These are phyloP conservation scores for Spathaspora arborariae DNA, from an alignment of 805 yeast genomes.

Conservation along the genomic window DNA sequence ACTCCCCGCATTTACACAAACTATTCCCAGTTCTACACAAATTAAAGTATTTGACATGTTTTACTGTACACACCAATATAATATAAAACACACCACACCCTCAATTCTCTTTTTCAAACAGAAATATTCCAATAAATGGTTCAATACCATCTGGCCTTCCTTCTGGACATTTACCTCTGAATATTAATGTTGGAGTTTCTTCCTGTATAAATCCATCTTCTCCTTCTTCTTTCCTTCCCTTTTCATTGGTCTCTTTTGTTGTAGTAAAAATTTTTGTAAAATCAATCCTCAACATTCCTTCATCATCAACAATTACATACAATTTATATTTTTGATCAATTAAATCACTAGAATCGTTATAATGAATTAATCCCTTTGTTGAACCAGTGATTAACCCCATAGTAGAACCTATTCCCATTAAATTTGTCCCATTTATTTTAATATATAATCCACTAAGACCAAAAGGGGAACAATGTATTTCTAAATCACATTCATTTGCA, in stretches of 20 bases:
- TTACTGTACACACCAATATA: too few relatives aligned
- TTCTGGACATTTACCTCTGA: constrained; percentile 49
- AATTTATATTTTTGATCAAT: constrained; percentile 45
- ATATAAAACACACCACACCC: neutral
- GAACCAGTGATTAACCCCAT: constrained; percentile 55
- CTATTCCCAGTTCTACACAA: too few relatives aligned
- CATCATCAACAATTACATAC: constrained; percentile 46
- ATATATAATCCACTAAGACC: constrained; percentile 51
- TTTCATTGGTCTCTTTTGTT: constrained; percentile 8
- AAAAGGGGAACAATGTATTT: constrained; percentile 55
- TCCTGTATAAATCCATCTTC: constrained; percentile 30
- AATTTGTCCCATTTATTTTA: constrained; percentile 44
- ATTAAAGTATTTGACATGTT: neutral
- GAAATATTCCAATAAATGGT: constrained; percentile 54
- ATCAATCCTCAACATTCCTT: constrained; percentile 45
- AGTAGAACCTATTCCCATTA: constrained; percentile 53
- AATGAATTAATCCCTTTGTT: constrained; percentile 46
- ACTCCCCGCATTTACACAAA: too few relatives aligned
- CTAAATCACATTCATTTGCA: constrained; percentile 50
- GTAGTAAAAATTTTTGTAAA: constrained; percentile 43
- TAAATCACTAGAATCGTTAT: constrained; percentile 45
- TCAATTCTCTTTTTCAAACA: constrained; percentile 40
- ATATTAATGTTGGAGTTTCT: constrained; percentile 45
- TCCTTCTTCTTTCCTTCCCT: constrained; percentile 6
- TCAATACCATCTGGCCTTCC: constrained; percentile 50